Base-by-base conservation (phyloP, 495 filamentous ascomycete genomes). In the Paragyromitra xinjiangensis region DNA sequence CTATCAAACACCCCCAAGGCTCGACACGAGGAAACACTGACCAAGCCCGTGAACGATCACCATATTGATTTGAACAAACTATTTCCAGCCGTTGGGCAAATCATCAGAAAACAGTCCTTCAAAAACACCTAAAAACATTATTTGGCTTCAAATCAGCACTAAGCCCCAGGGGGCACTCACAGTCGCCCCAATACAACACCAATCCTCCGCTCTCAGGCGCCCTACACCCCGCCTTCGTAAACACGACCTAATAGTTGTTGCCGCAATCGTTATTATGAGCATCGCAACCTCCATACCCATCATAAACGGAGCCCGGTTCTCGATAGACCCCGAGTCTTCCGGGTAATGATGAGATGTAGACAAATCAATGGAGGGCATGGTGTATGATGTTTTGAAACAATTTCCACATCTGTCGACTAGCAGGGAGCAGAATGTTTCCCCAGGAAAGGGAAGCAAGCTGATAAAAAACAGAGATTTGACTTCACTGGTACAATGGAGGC, bases 141-240 rank as follows among this genome's bases (percentile, higher is more conserved):
- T 26, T 58, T 56, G n/a, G 55, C 16, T 51, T 48, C 56, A 0
- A 53, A 37, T 24, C 26, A 12, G 11, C 12, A 50, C 51, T 29
- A 19, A 50, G 19, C 3, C n/a, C 45, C 24, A 24, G 24, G 53
- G 53, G 12, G 24, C 14, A 56, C 73, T 73, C 68, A 76, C 73
- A 48, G 68, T 72, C 22, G 73, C 67, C 26, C 73, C 73, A 16
- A 76, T 29, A 59, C 73, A 76, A 40, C 73, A 76, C 73, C 73
- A 76, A 65, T 76, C 73, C 40, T 76, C 73, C 68, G 58, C 42
- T 24, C 68, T 64, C 11, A 76, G 40, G 19, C 59, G 58, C 48
- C 73, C 58, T 4, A 64, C 3, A 51, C 59, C 42, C 45, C 12
- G 26, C 26, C 59, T 44, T 56, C 73, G 58, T 39, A 73, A 45